Base-by-base conservation (phyloP, 371 early-diverging fungal species). In the Coemansia sp. region DNA sequence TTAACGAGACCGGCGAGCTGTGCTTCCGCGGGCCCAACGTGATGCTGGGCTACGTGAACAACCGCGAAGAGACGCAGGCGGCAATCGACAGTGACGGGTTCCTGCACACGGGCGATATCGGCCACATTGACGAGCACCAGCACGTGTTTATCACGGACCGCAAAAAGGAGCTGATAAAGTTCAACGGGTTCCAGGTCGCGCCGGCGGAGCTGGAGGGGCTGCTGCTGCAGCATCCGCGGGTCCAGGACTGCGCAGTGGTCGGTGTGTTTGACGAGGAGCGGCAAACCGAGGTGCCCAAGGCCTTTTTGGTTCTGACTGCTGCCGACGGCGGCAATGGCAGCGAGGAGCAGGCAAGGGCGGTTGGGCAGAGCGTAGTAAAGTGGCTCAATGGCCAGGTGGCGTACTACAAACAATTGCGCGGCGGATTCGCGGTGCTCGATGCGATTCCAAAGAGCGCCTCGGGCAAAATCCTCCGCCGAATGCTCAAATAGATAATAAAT, bases 11-110 rank as follows among this genome's bases (percentile, higher is more conserved):
- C 1, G 85, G 87, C 14, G 95, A 99, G 80, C 83, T 99, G 20
- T 90, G 91, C 72, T 57, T 95, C 16, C 89, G 98, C 40, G 99
- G 99, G 0, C 85, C 87, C 16, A 90, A 87, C 52, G 80, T 96
- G 16, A 91, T 95, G 84, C 80, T 85, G 55, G 94, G 94, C 2
- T 95, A 94, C 63, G 82, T 81, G 72, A 94, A 93, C 74, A 84
- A 89, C 26, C 84, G 85, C 0, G 86, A 83, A 52, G 83, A 88
- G 40, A 98, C 96, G 2, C 74, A 80, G 36, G 88, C 89, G 56
- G 77, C 86, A 0, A 75, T 97, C 34, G 90, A 88, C 11, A 63
- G 76, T 0, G 95, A 94, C 52, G 94, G 95, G 4, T 99, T 98
- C 94, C 39, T 77, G 42, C 87, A 83, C 52, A 92, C 92, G 0